Evolutionary conservation across 148 eudicot species (phyloP), one percentile per base, ranked within the genome.

Genomic region (Cornus suecica): DNA sequence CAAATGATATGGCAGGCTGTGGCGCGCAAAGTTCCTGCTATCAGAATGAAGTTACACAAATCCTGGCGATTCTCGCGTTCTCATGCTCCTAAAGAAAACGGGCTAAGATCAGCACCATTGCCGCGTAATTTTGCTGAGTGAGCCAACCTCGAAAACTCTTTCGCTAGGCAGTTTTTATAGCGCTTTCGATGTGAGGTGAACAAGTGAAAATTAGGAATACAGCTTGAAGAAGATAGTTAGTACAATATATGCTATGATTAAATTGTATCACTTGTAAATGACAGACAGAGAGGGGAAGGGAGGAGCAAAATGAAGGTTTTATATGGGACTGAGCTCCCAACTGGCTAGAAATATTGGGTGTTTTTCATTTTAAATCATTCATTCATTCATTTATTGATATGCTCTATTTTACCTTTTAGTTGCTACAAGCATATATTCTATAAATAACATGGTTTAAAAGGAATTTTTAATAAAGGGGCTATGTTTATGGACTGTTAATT

Each of bases 1-100:
- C 94, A 95, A 67, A 92, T 91, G 92, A 89, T 95, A 78, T 95
- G 99, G 99, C 82, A 85, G 75, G 88, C 91, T 10, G 72, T 95
- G 72, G 86, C 89, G 0, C 76, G 90, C 13, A 95, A 90, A 80
- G 94, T 92, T 23, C 90, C 97, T 5, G 74, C 82, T 1, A 69
- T 92, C 13, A 87, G 77, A 52, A 28, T 86, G 84, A 92, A 85
- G 79, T 10, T 90, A 71, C 86, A 92, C 67, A 72, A 80, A 34
- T 76, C 79, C 11, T 84, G 79, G 73, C 86, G 99, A 72, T 89
- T 79, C 75, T 77, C 84, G 54, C 86, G 71, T 41, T 83, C 74
- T 26, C n/a, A 34, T 72, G 65, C 41, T 9, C 56, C 54, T 10
- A 23, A 28, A 28, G 71, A 54, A 27, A 37, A 24, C 34, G 32